Evolutionary conservation across 106 monocot genomes (phyloP), one percentile per base, ranked within the genome.

Genomic region (Cymbidium sinense): DNA sequence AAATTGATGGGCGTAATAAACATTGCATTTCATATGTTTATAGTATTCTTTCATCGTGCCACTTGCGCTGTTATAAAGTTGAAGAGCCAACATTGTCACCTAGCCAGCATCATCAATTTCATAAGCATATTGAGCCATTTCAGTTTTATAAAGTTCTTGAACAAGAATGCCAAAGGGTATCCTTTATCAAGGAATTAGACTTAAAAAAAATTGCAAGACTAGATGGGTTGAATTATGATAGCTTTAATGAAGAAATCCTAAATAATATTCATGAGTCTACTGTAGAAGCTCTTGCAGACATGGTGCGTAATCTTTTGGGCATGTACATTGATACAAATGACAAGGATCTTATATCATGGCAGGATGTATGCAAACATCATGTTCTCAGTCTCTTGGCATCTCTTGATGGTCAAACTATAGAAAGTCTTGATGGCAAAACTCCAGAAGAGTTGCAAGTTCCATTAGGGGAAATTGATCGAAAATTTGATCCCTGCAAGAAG

Each of bases 201-300:
- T 98, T 94, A 69, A 98, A 98, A 81, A 89, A 90, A 69, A 94
- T 98, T 81, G 88, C 90, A 39, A 81, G 78, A 23, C 31, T 98
- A 72, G 70, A 78, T 83, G 86, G 90, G 82, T 83, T 98, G 85
- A 88, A 92, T 69, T 94, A 92, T 90, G 88, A 87, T 69, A 65
- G 75, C 80, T 90, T 98, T 65, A 94, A 90, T 80, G 84, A 88
- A 73, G 98, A 98, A 85, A 78, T 94, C 41, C 87, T 81, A 47
- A 84, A 75, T 11, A 90, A 94, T 73, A 83, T 98, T 41, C 58
- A 81, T 79, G 92, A 84, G 36, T 83, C 81, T 77, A 92, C 92
- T 74, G 92, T 92, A 19, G 86, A 86, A 73, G 76, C 81, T 79
- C 81, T 94, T 33, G 98, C 94, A 34, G 88, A 87, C 50, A 87